Evolutionary conservation across 306 rosid species (phyloP), one percentile per base, ranked within the genome.

Genomic region (Hippophae rhamnoides): DNA sequence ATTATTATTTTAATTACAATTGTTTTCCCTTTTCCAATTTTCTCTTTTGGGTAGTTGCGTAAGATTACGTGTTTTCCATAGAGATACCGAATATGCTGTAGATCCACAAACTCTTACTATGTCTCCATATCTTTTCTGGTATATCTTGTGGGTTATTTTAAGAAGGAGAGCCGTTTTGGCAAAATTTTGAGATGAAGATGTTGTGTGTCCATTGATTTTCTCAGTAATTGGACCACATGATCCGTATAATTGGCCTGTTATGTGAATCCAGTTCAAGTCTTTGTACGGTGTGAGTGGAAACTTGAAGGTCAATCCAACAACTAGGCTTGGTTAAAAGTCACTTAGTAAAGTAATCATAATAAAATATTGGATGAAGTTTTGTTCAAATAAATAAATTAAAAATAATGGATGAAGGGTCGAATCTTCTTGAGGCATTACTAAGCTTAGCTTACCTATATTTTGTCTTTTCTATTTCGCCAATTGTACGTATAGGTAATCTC

Each of bases 221-320:
- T 12, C 6, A 49, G 7, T 23, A n/a, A 49, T 23, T 5, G 53
- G n/a, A 6, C 12, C 3, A 2, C 4, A 49, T 55, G 41, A 64
- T 64, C 61, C 46, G 69, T 45, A 54, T 27, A 8, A 42, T 14
- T 57, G 47, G 5, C 38, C 38, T 46, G 50, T 46, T 10, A 46
- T 10, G 13, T 46, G 13, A 46, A 9, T 46, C 50, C 7, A 46
- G 4, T 10, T 13, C 9, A 46, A 12, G 49, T 46, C 49, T 6
- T 63, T 58, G 61, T 31, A 46, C 14, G 69, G 55, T 64, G 38
- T 64, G 57, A 54, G 23, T 64, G 13, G 18, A 3, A 7, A 3
- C 26, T 6, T 27, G 48, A 12, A 52, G 18, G 52, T 44, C 45
- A 54, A 46, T 54, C 49, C 54, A 27, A 49, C 57, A 18, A 6